Base-by-base conservation (phyloP, 2,329 filamentous ascomycete genomes). In the Bimuria novae-zelandiae region DNA sequence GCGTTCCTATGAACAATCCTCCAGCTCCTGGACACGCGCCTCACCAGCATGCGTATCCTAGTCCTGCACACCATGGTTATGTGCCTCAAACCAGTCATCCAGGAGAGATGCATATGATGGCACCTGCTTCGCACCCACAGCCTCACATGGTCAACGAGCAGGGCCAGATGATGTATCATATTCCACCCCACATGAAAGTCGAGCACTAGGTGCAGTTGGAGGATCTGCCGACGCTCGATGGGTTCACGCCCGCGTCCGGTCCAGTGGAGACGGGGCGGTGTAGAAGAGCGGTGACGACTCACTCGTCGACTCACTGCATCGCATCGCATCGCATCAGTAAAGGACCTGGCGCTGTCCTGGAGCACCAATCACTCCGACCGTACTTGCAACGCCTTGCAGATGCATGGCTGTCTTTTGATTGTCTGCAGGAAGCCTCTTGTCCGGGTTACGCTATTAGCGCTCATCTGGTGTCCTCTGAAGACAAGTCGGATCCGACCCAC, bases 121-220 rank as follows among this genome's bases (percentile, higher is more conserved):
- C 65, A 21, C 70, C 69, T 16, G 61, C 67, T 21, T 60, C 65
- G 32, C 70, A 71, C 44, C 52, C 60, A 8, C 70, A 70, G 50
- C 39, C 64, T 19, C 70, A 70, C 45, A 73, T 76, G 72, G 75
- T 75, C 63, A 63, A 64, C 25, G 70, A 73, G 45, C 68, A 70
- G 45, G 64, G 67, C n/a, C 71, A 74, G 53, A 74, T 76, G 56
- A 74, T 75, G 63, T 76, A 75, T 47, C 71, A 72, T 44, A 68
- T 73, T 59, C 66, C 66, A 36, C 62, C 68, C 7, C 75, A 75
- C 55, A 73, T 75, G 71, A 76, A 75, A 61, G 69, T 69, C 21
- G 73, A 76, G 60, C 70, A 74, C 41, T 71, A 62, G 68, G 54
- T 39, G 39, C n/a, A 22, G n/a, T n/a, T n/a, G n/a, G 29, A 43